phyloP scores from a whole-genome alignment of 495 filamentous ascomycete species.

The Hypoxylon crocopeplum region DNA sequence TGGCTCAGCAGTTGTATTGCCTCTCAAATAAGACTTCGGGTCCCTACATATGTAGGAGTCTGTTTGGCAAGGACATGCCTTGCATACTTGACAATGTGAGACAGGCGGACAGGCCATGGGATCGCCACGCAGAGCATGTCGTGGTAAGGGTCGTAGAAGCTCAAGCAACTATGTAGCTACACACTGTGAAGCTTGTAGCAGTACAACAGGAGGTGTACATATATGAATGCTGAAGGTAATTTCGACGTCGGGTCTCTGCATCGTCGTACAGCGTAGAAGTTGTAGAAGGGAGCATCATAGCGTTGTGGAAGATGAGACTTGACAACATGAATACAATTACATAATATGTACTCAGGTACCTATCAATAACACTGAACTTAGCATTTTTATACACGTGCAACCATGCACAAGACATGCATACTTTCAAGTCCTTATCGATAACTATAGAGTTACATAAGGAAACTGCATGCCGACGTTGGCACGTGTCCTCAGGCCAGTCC shows the following conservation, averaged over 20 bases:
- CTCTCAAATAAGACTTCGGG: not conserved
- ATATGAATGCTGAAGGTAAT: not conserved
- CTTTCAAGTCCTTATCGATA: conserved; percentile 2
- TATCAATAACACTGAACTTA: too few relatives aligned
- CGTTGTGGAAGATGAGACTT: not conserved
- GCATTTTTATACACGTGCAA: too few relatives aligned
- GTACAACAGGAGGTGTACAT: not conserved
- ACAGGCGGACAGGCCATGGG: too few relatives aligned
- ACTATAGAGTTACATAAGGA: too few relatives aligned
- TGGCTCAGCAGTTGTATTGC: not conserved
- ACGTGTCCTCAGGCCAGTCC: conserved; percentile 41
- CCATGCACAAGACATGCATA: too few relatives aligned
- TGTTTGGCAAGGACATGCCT: not conserved
- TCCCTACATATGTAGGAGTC: not conserved
- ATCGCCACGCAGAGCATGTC: not conserved
- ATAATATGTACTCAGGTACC: not conserved
- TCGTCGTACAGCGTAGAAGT: not conserved
- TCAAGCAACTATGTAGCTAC: not conserved
- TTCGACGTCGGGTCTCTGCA: not conserved
- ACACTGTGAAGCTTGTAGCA: conserved; percentile 17
- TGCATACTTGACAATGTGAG: not conserved
- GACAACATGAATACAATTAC: not conserved
- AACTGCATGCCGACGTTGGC: conserved; percentile 29
- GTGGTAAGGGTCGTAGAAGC: not conserved
- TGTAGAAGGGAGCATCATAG: not conserved